A percentile compares a stretch with the other conserved stretches of the same genome.
Conservation (phyloP, 1,284 basidiomycete species). For the Boletus albobrunnescens region DNA sequence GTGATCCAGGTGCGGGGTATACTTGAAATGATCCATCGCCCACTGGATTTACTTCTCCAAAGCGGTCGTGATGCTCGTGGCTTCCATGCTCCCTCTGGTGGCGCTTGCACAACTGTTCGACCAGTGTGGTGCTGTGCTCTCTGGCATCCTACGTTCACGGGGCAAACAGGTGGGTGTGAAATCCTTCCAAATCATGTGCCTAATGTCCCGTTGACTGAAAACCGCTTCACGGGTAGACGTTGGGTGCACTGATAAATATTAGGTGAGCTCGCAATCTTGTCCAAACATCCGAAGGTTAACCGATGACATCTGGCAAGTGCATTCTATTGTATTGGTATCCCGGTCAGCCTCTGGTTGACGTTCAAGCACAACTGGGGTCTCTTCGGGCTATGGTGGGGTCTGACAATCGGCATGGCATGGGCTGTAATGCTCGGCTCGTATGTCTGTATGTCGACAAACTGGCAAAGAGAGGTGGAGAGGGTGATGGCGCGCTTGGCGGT, state of each 20-base stretch:
- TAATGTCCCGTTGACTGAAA: not conserved
- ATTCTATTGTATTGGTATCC: slow-evolving; percentile 66
- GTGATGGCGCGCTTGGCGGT: slow-evolving; percentile 46
- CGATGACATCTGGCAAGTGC: slow-evolving; percentile 38
- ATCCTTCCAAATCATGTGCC: no score
- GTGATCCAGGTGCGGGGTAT: slow-evolving; percentile 56
- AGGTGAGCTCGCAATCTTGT: slow-evolving; percentile 37
- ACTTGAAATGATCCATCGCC: not conserved
- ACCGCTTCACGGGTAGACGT: slow-evolving; percentile 38
- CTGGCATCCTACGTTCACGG: slow-evolving; percentile 73
- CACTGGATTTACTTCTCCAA: not conserved
- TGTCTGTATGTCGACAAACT: slow-evolving; percentile 55
- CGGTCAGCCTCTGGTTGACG: slow-evolving; percentile 61
- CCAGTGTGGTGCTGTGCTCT: slow-evolving; percentile 62
- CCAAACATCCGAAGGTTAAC: not conserved
- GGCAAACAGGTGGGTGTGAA: slow-evolving; percentile 57
- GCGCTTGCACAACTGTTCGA: slow-evolving; percentile 83
- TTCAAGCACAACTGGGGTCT: slow-evolving; percentile 51
- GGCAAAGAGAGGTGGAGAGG: slow-evolving; percentile 59
- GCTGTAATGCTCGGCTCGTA: slow-evolving; percentile 46
- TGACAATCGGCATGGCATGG: slow-evolving; percentile 59
- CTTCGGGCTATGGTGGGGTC: slow-evolving; percentile 64
- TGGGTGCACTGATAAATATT: slow-evolving; percentile 63
- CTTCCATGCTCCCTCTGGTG: slow-evolving; percentile 69
- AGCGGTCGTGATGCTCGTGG: slow-evolving; percentile 65